Conservation (phyloP, 257 asterid genomes). For the Solanum stenotomum region DNA sequence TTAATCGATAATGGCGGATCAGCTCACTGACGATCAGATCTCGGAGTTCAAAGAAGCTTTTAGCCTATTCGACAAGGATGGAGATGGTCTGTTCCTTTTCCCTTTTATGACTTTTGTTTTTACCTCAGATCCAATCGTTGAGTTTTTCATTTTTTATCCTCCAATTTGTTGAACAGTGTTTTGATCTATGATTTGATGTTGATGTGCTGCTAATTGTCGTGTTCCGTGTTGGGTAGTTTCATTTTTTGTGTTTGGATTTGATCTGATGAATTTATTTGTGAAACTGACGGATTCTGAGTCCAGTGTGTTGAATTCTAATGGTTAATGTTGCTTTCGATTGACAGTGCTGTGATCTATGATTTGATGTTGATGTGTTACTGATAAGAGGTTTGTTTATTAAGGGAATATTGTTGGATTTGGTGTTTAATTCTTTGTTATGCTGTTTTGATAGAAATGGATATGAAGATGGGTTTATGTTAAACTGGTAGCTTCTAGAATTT, state of each 20-base stretch:
- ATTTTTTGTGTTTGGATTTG: background rate
- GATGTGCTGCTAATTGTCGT: background rate
- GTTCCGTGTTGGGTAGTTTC: background rate
- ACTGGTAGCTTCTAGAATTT: background rate
- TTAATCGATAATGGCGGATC: slow-evolving; percentile 6
- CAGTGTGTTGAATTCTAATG: background rate
- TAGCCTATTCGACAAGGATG: slow-evolving; percentile 5
- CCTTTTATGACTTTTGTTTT: background rate
- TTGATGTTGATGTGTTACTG: background rate
- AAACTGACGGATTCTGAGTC: background rate
- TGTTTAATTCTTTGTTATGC: background rate
- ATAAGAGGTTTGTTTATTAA: background rate
- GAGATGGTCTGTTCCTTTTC: background rate
- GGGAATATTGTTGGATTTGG: background rate
- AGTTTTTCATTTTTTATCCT: background rate
- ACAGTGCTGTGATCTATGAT: background rate
- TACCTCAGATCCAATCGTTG: background rate
- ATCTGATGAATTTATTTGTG: background rate
- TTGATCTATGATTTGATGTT: background rate
- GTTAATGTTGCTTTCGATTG: background rate
- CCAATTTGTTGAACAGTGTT: background rate
- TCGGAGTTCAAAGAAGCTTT: slow-evolving; percentile 7
- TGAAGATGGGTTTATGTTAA: background rate
- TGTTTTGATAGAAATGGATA: background rate
- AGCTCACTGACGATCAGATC: slow-evolving; percentile 6